Evolutionary conservation across 2,329 filamentous ascomycete genomes (phyloP).

Genomic region (Aspergillus luchuensis): DNA sequence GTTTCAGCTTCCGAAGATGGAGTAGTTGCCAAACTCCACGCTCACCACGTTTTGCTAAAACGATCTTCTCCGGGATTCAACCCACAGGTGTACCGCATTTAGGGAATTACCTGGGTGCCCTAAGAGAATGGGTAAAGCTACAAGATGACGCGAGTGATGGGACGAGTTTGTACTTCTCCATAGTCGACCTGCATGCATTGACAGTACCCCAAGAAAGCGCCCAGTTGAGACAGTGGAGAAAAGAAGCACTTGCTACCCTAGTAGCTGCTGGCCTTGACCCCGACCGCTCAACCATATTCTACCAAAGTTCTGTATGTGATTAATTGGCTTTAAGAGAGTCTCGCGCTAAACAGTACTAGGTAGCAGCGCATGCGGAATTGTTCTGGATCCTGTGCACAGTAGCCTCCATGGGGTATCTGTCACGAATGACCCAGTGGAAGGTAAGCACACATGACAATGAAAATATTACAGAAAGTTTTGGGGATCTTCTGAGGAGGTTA

Average conservation of each 20-base stretch:
- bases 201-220: constrained; percentile 70
- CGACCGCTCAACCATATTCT: constrained; percentile 75
- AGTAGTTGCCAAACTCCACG: constrained; percentile 14
- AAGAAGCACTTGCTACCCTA: constrained; percentile 75
- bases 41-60: constrained; percentile 3
- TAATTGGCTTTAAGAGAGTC: not conserved
- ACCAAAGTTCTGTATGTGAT: constrained; percentile 69
- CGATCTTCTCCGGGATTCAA: constrained; percentile 95
- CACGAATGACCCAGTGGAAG: constrained; percentile 99
- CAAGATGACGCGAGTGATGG: constrained; percentile 64
- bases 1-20: constrained; percentile 13
- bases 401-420: constrained; percentile 89
- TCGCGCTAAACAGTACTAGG: constrained; percentile 47
- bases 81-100: constrained; percentile 92
- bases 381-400: constrained; percentile 97
- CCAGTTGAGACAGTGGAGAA: constrained; percentile 65
- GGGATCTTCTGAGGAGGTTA: too few species aligned
- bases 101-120: constrained; percentile 90
- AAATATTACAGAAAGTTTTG: too few species aligned
- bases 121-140: constrained; percentile 81
- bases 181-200: constrained; percentile 93
- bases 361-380: constrained; percentile 79
- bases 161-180: constrained; percentile 74
- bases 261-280: constrained; percentile 83
- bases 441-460: constrained; percentile 46